Evolutionary conservation across 2,329 filamentous ascomycete genomes (phyloP).

Genomic region (Epichloe bromicola): DNA sequence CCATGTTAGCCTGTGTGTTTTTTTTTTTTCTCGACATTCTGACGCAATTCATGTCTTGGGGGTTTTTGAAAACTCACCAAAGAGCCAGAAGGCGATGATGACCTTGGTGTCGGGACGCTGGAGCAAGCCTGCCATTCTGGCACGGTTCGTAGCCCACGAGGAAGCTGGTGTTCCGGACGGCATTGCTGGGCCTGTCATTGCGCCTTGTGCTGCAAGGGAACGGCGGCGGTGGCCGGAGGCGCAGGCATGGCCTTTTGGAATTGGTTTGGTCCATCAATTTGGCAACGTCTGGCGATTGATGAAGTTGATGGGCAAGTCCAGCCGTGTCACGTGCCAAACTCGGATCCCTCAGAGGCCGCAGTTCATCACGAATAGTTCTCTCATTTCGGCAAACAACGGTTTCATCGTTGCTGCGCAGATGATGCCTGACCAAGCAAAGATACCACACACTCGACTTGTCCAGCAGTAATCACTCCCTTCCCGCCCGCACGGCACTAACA

Average conservation of each 20-base stretch:
- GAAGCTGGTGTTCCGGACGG: constrained; percentile 42
- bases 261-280: neutral
- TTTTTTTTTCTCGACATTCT: neutral
- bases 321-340: neutral
- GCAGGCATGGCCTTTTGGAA: neutral
- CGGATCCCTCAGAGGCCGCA: neutral
- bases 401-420: too few relatives aligned
- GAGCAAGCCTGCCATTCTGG: constrained; percentile 50
- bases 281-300: neutral
- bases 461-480: too few relatives aligned
- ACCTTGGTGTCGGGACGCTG: constrained; percentile 58
- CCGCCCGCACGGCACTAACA: too few relatives aligned
- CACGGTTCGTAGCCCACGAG: constrained; percentile 62
- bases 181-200: constrained; percentile 25
- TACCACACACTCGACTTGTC: too few relatives aligned
- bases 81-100: constrained; percentile 78
- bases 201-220: neutral
- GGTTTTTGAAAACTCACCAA: constrained; percentile 44
- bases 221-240: neutral
- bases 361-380: too few relatives aligned
- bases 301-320: neutral
- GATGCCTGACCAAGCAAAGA: too few relatives aligned
- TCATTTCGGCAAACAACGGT: too few relatives aligned
- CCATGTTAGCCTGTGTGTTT: neutral
- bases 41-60: neutral